Base-by-base conservation (phyloP, 2,329 filamentous ascomycete genomes). In the Aspergillus versicolor region DNA sequence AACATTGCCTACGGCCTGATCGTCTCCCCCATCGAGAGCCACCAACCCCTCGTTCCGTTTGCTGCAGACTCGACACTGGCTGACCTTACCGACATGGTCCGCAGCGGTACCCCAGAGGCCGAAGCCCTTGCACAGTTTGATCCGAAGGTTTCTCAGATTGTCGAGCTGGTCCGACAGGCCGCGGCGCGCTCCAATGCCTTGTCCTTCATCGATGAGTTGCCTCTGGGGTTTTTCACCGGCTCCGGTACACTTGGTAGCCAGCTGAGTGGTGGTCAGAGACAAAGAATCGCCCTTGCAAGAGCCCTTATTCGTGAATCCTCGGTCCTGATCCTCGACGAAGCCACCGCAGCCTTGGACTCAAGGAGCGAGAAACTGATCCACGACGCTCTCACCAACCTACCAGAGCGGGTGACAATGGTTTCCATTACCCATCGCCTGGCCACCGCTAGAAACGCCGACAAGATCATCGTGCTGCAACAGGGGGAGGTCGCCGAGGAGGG, bases 201-300 rank as follows among this genome's bases (percentile, higher is more conserved):
- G 27, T 30, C 27, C 21, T 72, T 72, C 54, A 69, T 72, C 21
- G 61, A 64, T 12, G 55, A 57, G 24, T 53, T 70, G 17, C 63
- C 64, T 8, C 46, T 67, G 40, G 65, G 65, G 5, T 54, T 67
- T 21, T 64, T 63, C 2, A 70, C 67, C 5, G 70, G 70, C 4
- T 58, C 61, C 8, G 55, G 60, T 2, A 30, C 27, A 9, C 27
- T 30, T 11, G 70, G 69, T n/a, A 68, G 63, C 13, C 67, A 67
- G 27, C 40, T 73, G 32, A 71, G 69, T 48, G 90, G 90, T 0
- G 92, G 92, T 0, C 91, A 96, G 70, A 84, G 94, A 73, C 92
- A 97, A 74, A 88, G 92, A 61, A 93, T 96, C 67, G 90, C 92
- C 5, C 92, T 96, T 70, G 91, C 92, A 3, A 82, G 90, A 63